A percentile compares a stretch with the other conserved stretches of the same genome.
Evolutionary conservation across 495 filamentous ascomycete species (phyloP).

Genomic region (Annulohypoxylon maeteangense): DNA sequence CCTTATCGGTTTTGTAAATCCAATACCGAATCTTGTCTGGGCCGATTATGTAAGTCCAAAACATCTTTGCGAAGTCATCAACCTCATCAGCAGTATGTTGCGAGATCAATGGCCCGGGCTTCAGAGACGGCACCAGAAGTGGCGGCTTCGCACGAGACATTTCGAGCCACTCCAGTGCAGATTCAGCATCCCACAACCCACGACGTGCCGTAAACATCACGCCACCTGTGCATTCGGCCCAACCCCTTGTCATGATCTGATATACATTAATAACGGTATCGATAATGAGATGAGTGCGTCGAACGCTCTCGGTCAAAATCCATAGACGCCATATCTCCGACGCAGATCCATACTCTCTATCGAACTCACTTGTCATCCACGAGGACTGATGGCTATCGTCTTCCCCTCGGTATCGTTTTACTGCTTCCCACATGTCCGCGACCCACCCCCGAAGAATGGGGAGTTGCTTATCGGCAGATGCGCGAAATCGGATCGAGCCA

Average conservation of each 20-base stretch:
- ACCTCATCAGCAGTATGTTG: neutral
- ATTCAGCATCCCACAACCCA: neutral
- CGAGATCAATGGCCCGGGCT: neutral
- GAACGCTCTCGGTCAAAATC: conserved; percentile 20
- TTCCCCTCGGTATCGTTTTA: neutral
- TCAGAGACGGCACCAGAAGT: neutral
- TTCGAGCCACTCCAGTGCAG: neutral
- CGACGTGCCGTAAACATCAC: conserved; percentile 4
- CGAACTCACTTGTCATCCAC: neutral
- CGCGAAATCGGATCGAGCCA: conserved; percentile 10
- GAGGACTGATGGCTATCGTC: no score
- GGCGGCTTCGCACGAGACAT: neutral
- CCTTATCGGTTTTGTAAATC: neutral
- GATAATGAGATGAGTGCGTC: conserved; percentile 9
- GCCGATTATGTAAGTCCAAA: neutral
- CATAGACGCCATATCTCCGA: conserved; percentile 8
- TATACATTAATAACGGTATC: conserved; percentile 36
- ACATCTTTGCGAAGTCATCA: conserved; percentile 2
- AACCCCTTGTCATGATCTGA: neutral
- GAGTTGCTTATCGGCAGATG: conserved; percentile 10
- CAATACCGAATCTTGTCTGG: conserved; percentile 1
- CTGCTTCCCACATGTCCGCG: neutral
- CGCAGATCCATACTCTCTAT: conserved; percentile 4
- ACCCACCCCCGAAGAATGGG: conserved; percentile 5
- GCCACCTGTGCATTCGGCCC: neutral